Conservation (phyloP, 352 stramenopile genomes). For the Globisporangium takayamanum region DNA sequence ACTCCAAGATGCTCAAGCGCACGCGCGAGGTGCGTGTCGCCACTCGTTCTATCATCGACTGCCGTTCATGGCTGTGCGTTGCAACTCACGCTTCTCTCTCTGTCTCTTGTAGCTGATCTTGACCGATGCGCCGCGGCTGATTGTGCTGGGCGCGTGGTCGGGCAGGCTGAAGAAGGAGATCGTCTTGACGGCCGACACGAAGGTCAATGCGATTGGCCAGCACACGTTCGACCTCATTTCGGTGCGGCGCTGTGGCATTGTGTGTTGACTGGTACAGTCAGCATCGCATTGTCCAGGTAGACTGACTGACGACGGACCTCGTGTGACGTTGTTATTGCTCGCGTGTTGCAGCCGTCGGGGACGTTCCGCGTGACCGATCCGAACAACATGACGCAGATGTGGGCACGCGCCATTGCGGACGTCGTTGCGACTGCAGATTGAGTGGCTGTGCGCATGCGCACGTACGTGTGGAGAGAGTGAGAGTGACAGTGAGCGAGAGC, state of each 20-base stretch:
- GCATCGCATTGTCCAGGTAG: neutral
- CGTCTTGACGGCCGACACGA: conserved; percentile 50
- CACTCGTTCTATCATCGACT: neutral
- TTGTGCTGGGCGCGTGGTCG: conserved; percentile 63
- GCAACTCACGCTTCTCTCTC: neutral
- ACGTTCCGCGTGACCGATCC: conserved; percentile 31
- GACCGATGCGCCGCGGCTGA: conserved; percentile 60
- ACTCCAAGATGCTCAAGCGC: conserved; percentile 74
- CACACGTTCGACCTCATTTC: conserved; percentile 76
- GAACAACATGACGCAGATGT: conserved; percentile 19
- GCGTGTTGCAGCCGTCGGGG: conserved; percentile 13
- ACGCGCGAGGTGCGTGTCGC: conserved; percentile 42
- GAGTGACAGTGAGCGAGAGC: no score
- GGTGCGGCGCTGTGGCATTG: conserved; percentile 24
- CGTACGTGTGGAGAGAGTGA: no score
- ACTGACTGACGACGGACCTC: neutral
- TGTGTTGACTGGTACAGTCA: neutral
- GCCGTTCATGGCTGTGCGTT: neutral
- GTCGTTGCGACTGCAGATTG: neutral
- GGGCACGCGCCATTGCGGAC: conserved; percentile 20
- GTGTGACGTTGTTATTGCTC: neutral
- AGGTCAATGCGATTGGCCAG: conserved; percentile 58
- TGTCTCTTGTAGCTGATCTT: conserved; percentile 38
- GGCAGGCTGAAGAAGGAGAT: conserved; percentile 72
- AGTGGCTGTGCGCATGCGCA: neutral